Evolutionary conservation across 306 rosid genomes (phyloP).

Genomic region (Inga oerstediana): DNA sequence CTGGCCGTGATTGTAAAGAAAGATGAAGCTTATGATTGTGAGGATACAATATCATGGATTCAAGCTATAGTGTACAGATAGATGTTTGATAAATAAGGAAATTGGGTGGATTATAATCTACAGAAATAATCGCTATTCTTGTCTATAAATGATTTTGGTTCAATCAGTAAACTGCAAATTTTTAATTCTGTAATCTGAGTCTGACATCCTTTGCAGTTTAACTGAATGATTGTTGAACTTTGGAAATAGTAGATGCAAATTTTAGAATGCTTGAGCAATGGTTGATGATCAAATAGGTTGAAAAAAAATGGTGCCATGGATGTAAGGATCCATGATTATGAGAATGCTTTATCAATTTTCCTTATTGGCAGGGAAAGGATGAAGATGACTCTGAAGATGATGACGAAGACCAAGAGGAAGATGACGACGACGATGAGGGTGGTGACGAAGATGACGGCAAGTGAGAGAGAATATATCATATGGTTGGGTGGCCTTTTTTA

Average conservation of each 20-base stretch:
- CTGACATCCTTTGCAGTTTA: neutral
- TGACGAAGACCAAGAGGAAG: slow-evolving; percentile 57
- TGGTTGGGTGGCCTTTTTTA: neutral
- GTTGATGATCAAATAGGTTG: no score
- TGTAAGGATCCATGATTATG: neutral
- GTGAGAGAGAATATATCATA: slow-evolving; percentile 53
- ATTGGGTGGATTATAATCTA: neutral
- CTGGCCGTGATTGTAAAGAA: no score
- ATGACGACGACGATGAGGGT: slow-evolving; percentile 37
- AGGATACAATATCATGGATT: neutral
- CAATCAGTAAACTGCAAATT: neutral
- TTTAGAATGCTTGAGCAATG: no score
- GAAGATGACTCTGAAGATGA: slow-evolving; percentile 74
- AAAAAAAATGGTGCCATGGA: no score
- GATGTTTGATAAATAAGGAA: neutral
- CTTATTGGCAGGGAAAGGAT: slow-evolving; percentile 60
- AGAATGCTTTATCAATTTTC: neutral
- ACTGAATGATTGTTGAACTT: neutral
- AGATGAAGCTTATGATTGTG: no score
- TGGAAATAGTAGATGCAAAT: neutral
- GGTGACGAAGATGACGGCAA: slow-evolving; percentile 67
- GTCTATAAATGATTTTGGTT: neutral
- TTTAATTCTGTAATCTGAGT: neutral
- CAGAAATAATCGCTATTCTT: neutral
- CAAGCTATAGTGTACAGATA: neutral